Conservation (phyloP, 2,329 filamentous ascomycete species). For the Paecilomyces formosus region DNA sequence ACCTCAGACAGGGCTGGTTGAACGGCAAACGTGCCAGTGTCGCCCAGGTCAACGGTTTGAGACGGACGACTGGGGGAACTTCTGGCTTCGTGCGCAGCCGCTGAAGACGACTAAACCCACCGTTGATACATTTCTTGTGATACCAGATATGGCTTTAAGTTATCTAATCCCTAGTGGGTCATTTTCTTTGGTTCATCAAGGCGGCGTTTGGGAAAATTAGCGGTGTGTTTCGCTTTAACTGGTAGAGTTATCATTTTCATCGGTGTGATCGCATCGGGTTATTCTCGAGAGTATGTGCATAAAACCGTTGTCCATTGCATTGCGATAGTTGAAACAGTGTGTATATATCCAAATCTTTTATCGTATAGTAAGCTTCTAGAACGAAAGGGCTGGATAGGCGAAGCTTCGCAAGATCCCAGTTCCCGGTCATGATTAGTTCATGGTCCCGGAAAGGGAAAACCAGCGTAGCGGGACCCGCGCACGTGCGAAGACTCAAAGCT, state of each 20-base stretch:
- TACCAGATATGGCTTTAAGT: not conserved
- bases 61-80: slow-evolving; percentile 27
- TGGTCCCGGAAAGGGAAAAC: not conserved
- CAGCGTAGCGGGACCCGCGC: slow-evolving; percentile 6
- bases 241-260: not conserved
- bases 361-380: not conserved
- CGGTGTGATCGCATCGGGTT: not conserved
- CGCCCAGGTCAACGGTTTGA: slow-evolving; percentile 24
- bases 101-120: not conserved
- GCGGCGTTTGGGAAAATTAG: not conserved
- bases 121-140: not conserved
- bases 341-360: not conserved
- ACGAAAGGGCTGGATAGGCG: not conserved
- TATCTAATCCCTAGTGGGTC: not conserved
- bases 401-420: not conserved
- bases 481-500: slow-evolving; percentile 16
- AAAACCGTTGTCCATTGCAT: not conserved
- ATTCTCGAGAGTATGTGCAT: not conserved
- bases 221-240: not conserved
- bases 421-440: not conserved
- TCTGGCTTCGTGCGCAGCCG: slow-evolving; percentile 30
- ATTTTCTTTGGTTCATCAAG: not conserved
- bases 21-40: slow-evolving; percentile 24
- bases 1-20: slow-evolving; percentile 33
- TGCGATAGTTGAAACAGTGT: not conserved